Evolutionary conservation across 163 green algal genomes (phyloP).

Genomic region (Coccomyxa subellipsoidea): DNA sequence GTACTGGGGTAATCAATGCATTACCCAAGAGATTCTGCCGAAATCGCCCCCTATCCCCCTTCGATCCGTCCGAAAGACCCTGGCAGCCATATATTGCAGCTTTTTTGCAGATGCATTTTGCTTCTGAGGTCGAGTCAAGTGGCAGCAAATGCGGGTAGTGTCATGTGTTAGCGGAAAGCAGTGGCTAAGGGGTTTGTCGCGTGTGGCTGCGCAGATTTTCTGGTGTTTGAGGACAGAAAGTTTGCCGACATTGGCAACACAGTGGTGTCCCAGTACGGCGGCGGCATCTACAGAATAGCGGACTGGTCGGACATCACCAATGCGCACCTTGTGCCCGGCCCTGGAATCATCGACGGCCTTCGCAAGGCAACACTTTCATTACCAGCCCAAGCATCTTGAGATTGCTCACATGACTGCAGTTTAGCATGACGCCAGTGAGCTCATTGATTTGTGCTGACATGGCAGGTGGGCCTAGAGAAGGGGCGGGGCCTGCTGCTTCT

Average conservation of each 20-base stretch:
- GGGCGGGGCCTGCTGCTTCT: conserved; percentile 70
- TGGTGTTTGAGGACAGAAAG: conserved; percentile 99
- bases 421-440: neutral
- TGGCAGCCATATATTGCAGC: too few species aligned
- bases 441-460: too few species aligned
- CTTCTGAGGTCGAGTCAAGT: too few species aligned
- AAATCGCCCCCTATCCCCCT: too few species aligned
- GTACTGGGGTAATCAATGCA: too few species aligned
- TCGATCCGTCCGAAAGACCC: too few species aligned
- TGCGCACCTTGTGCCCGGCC: conserved; percentile 90
- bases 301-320: conserved; percentile 98
- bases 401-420: neutral
- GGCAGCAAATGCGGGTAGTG: too few species aligned
- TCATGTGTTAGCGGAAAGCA: too few species aligned
- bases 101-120: too few species aligned
- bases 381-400: too few species aligned
- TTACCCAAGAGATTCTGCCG: too few species aligned
- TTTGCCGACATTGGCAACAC: conserved; percentile 99
- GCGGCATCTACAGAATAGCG: conserved; percentile 96
- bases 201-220: conserved; percentile 74
- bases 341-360: conserved; percentile 98
- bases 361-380: conserved; percentile 56
- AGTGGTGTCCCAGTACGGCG: conserved; percentile 87
- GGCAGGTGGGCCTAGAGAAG: conserved; percentile 26
- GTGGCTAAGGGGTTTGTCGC: too few species aligned